Base-by-base conservation (phyloP, 129 eudicot species). In the Helianthus tuberosus region DNA sequence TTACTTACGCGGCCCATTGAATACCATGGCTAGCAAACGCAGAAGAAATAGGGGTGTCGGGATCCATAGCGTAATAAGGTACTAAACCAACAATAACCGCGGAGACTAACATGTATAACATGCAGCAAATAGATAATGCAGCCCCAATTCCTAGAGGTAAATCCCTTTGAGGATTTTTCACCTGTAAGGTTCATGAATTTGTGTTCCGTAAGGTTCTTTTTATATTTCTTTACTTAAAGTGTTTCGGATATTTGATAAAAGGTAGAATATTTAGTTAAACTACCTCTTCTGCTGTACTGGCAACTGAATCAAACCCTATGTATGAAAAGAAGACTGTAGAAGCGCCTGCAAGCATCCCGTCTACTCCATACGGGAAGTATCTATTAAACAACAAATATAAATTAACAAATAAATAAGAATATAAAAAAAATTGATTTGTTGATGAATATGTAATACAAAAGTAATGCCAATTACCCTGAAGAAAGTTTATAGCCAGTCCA, bases 341-440 rank as follows among this genome's bases (percentile, higher is more conserved):
- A 69, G 99, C 92, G 49, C 99, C 99, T 66, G 97, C 91, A 88
- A 94, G 93, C 96, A 94, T 84, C 50, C 99, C 99, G 71, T 94
- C 91, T 63, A 78, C 87, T 66, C 99, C 99, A 70, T 71, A 94
- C 2, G 99, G 96, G 47, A 94, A 88, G 77, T 90, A 93, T 81
- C 98, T 93, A 64, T 39, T 8, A 74, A 54, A 53, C 23, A 64
- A 35, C 11, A 32, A 66, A 48, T 14, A 16, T 35, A 61, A 25
- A 59, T 27, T 23, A 57, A 57, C 27, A 35, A 35, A 72, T 23
- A 46, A 11, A n/a, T 14, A 20, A 29, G 15, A 4, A 69, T 62
- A 48, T 59, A 72, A 25, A 9, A 9, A 15, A 16, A 47, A 6
- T 50, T 59, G 70, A 3, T 32, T 51, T 2, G 25, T 43, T 29